Evolutionary conservation across 495 filamentous ascomycete species (phyloP).

Genomic region (Penicillium fimorum): DNA sequence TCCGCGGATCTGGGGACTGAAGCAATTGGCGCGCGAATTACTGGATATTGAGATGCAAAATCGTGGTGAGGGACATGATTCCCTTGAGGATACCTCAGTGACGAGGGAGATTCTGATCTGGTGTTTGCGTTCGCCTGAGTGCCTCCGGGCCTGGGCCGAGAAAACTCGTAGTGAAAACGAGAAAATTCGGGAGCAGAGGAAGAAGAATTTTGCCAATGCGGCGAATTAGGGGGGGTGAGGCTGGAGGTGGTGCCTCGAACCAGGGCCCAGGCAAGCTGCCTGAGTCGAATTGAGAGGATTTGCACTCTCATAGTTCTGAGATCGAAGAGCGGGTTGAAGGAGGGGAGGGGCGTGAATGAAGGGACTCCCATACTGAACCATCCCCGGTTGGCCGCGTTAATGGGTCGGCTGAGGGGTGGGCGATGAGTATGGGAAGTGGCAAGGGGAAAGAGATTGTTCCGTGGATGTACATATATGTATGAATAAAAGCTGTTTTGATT

Average conservation of each 20-base stretch:
- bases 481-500: not conserved
- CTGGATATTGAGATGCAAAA: not conserved
- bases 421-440: not conserved
- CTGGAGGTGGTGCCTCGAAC: too few species aligned
- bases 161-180: not conserved
- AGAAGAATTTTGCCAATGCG: not conserved
- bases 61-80: not conserved
- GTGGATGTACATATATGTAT: not conserved
- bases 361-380: not conserved
- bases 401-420: not conserved
- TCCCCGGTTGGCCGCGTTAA: not conserved
- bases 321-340: not conserved
- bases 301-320: not conserved
- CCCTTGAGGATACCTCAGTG: not conserved
- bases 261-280: not conserved
- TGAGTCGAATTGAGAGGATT: not conserved
- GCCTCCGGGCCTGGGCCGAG: not conserved
- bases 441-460: not conserved
- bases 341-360: not conserved
- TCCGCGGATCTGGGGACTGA: not conserved
- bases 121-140: not conserved
- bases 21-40: not conserved
- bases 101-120: not conserved
- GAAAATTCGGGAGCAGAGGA: not conserved
- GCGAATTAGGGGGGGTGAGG: not conserved